Conservation (phyloP, 2,329 filamentous ascomycete genomes). For the Paecilomyces sp. region DNA sequence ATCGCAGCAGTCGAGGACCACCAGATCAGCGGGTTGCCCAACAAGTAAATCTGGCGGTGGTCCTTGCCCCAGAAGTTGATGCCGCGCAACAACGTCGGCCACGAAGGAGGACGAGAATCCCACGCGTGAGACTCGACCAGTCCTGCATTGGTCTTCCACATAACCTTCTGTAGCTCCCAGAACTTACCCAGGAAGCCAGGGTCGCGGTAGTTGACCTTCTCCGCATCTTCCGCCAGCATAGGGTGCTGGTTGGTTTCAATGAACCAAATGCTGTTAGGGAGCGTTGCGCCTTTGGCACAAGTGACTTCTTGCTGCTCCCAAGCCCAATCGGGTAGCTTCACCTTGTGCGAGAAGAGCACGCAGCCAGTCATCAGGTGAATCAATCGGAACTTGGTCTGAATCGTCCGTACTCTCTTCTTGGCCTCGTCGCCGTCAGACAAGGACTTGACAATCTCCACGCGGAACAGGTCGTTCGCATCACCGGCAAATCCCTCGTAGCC, state of each 20-base stretch:
- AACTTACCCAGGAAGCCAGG: slow-evolving; percentile 98
- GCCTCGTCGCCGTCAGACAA: slow-evolving; percentile 72
- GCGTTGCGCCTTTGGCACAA: slow-evolving; percentile 80
- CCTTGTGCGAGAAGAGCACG: slow-evolving; percentile 94
- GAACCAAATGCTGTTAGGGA: slow-evolving; percentile 97
- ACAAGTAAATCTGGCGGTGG: slow-evolving; percentile 89
- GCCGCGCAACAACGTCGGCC: slow-evolving; percentile 84
- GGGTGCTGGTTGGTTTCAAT: slow-evolving; percentile 87
- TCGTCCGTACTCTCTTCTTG: slow-evolving; percentile 81
- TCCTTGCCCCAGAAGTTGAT: slow-evolving; percentile 99
- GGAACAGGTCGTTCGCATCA: slow-evolving; percentile 94
- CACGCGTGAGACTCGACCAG: slow-evolving; percentile 94
- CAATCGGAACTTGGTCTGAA: slow-evolving; percentile 93
- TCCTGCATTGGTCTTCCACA: slow-evolving; percentile 98
- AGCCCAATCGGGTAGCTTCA: slow-evolving; percentile 96
- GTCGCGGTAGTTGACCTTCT: slow-evolving; percentile 92
- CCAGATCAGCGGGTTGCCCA: slow-evolving; percentile 94
- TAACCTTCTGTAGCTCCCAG: slow-evolving; percentile 92
- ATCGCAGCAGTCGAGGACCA: slow-evolving; percentile 79
- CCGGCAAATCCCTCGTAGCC: slow-evolving; percentile 95
- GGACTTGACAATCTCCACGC: slow-evolving; percentile 87
- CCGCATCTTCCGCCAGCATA: slow-evolving; percentile 62
- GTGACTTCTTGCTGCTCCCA: slow-evolving; percentile 99
- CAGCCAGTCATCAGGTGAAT: slow-evolving; percentile 97
- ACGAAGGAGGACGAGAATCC: slow-evolving; percentile 90